A percentile compares a stretch with the other conserved stretches of the same genome.
Conservation (phyloP, 768 basidiomycete genomes). For the Leucocoprinus birnbaumii region DNA sequence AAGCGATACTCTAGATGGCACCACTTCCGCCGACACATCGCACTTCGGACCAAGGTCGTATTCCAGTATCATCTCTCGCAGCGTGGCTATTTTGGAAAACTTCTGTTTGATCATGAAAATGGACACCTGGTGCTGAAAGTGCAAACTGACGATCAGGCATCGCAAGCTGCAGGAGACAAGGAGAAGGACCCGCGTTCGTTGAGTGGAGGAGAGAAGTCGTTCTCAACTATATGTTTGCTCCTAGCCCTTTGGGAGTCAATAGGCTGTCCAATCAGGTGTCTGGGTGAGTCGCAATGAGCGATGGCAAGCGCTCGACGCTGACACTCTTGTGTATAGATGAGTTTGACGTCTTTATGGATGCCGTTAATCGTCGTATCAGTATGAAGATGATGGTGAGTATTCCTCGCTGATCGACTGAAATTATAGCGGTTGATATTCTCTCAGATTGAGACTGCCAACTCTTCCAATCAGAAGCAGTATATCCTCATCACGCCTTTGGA, state of each 20-base stretch:
- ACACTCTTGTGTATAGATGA: conserved; percentile 55
- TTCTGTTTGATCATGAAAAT: conserved; percentile 76
- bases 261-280: conserved; percentile 89
- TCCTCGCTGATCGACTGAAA: not conserved
- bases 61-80: conserved; percentile 81
- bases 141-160: conserved; percentile 75
- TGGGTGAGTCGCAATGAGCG: conserved; percentile 50
- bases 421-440: conserved; percentile 6
- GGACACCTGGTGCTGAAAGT: conserved; percentile 71
- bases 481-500: conserved; percentile 96
- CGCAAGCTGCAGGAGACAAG: conserved; percentile 53
- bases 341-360: conserved; percentile 98
- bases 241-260: conserved; percentile 97
- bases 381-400: conserved; percentile 89
- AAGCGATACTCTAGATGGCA: conserved; percentile 76
- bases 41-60: conserved; percentile 80
- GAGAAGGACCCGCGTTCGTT: conserved; percentile 86
- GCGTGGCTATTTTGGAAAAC: conserved; percentile 88
- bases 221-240: conserved; percentile 91
- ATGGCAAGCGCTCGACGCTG: no score
- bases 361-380: conserved; percentile 85
- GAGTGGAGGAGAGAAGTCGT: conserved; percentile 95
- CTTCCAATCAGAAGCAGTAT: conserved; percentile 87
- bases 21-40: conserved; percentile 84
- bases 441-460: conserved; percentile 87